Conservation (phyloP, 306 rosid genomes). For the Leucaena leucocephala region DNA sequence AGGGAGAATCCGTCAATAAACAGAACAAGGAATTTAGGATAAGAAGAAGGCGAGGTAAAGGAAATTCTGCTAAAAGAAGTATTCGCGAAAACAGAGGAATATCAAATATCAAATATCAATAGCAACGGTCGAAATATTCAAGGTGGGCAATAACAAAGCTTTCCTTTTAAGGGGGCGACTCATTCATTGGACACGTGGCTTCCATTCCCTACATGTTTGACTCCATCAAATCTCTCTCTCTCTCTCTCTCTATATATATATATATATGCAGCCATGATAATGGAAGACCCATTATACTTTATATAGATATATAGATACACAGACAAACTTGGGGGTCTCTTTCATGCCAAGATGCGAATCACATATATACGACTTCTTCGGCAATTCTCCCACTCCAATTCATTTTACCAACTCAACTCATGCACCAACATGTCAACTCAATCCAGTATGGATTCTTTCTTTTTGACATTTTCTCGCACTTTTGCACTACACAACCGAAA, state of each 20-base stretch:
- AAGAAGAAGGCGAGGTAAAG: not conserved
- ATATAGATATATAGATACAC: not conserved
- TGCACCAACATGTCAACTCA: slow-evolving; percentile 14
- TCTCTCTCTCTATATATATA: too few species aligned
- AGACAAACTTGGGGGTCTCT: slow-evolving; percentile 16
- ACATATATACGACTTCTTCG: not conserved
- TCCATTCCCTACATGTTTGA: slow-evolving; percentile 29
- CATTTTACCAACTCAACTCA: slow-evolving; percentile 18
- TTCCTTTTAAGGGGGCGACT: slow-evolving; percentile 38
- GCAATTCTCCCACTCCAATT: not conserved
- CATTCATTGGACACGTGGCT: slow-evolving; percentile 41
- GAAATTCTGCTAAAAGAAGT: not conserved
- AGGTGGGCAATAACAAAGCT: slow-evolving; percentile 21
- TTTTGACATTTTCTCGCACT: not conserved
- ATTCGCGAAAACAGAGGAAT: not conserved
- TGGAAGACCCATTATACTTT: slow-evolving; percentile 19
- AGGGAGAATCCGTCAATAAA: too few species aligned
- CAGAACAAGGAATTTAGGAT: not conserved
- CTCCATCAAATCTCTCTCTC: not conserved
- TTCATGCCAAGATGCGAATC: not conserved
- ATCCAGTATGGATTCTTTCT: not conserved
- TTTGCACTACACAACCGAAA: not conserved
- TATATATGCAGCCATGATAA: not conserved
- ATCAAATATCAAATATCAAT: slow-evolving; percentile 12
- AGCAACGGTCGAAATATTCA: not conserved